phyloP scores from a whole-genome alignment of 2,329 filamentous ascomycete species.

The Monosporascus ibericus region DNA sequence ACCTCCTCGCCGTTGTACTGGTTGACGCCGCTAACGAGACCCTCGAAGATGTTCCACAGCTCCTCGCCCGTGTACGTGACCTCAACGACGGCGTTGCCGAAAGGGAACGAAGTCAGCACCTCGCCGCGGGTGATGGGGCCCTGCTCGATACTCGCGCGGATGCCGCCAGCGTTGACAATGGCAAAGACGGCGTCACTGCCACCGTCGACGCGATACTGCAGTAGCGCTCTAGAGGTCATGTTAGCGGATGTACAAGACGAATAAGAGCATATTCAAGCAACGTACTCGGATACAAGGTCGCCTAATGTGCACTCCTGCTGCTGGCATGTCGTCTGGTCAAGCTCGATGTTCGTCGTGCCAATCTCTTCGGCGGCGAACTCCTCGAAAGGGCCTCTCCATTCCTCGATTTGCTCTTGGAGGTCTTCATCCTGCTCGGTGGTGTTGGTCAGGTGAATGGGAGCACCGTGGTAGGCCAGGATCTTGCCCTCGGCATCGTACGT shows the following conservation, averaged over 20 bases:
- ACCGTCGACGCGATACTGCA: slow-evolving; percentile 50
- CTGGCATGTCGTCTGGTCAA: slow-evolving; percentile 56
- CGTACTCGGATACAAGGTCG: slow-evolving; percentile 46
- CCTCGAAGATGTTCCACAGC: slow-evolving; percentile 53
- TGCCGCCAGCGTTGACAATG: slow-evolving; percentile 57
- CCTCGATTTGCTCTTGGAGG: slow-evolving; percentile 51
- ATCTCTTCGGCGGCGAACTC: slow-evolving; percentile 52
- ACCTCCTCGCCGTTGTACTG: slow-evolving; percentile 46
- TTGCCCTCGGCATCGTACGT: slow-evolving; percentile 56
- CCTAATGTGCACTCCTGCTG: slow-evolving; percentile 52
- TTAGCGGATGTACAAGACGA: slow-evolving; percentile 16
- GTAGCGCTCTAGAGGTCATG: slow-evolving; percentile 44
- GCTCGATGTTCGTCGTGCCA: slow-evolving; percentile 45
- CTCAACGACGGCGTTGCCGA: slow-evolving; percentile 59
- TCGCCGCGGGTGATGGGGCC: slow-evolving; percentile 58
- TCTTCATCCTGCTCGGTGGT: slow-evolving; percentile 48
- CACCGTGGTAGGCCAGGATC: slow-evolving; percentile 57
- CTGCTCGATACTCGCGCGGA: slow-evolving; percentile 56
- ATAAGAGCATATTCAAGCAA: background rate
- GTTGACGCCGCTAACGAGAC: slow-evolving; percentile 48
- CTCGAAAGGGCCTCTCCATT: slow-evolving; percentile 57
- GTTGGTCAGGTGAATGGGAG: slow-evolving; percentile 59
- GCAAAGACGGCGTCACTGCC: slow-evolving; percentile 46
- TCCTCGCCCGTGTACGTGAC: slow-evolving; percentile 45
- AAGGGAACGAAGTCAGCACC: slow-evolving; percentile 59